Conservation (phyloP, 2,329 filamentous ascomycete genomes). For the Mycogone perniciosa region DNA sequence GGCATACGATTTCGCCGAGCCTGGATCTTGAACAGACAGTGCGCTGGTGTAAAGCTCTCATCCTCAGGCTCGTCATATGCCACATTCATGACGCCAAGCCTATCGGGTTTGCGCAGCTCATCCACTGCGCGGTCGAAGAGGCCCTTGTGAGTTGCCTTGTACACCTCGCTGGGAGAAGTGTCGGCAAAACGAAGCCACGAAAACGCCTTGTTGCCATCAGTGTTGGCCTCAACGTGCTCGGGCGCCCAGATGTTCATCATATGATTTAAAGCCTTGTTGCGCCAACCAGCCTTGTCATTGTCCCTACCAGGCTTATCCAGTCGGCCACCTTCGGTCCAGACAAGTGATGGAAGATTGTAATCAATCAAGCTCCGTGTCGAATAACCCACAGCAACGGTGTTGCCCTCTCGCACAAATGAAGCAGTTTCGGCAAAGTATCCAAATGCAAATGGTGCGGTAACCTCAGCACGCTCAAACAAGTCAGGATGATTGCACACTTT, state of each 20-base stretch:
- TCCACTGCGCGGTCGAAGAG: constrained; percentile 68
- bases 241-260: constrained; percentile 88
- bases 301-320: constrained; percentile 66
- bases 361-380: constrained; percentile 83
- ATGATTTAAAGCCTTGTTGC: constrained; percentile 66
- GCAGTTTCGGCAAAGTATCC: constrained; percentile 91
- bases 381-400: constrained; percentile 72
- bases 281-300: constrained; percentile 74
- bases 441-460: constrained; percentile 75
- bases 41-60: constrained; percentile 59
- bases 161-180: constrained; percentile 65
- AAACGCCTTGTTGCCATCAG: constrained; percentile 60
- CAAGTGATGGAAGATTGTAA: constrained; percentile 70
- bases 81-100: constrained; percentile 60
- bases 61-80: constrained; percentile 63
- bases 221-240: constrained; percentile 64
- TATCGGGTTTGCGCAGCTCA: constrained; percentile 47
- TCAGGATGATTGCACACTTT: constrained; percentile 99
- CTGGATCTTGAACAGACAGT: constrained; percentile 76
- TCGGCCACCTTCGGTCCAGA: constrained; percentile 77
- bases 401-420: constrained; percentile 87
- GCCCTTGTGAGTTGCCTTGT: constrained; percentile 60
- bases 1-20: constrained; percentile 61
- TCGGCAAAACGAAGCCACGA: constrained; percentile 89
- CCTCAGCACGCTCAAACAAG: constrained; percentile 91